These are phyloP conservation scores for Vitis hybrid DNA, from an alignment of 177 flowering plant genomes.

Conservation along the genomic window DNA sequence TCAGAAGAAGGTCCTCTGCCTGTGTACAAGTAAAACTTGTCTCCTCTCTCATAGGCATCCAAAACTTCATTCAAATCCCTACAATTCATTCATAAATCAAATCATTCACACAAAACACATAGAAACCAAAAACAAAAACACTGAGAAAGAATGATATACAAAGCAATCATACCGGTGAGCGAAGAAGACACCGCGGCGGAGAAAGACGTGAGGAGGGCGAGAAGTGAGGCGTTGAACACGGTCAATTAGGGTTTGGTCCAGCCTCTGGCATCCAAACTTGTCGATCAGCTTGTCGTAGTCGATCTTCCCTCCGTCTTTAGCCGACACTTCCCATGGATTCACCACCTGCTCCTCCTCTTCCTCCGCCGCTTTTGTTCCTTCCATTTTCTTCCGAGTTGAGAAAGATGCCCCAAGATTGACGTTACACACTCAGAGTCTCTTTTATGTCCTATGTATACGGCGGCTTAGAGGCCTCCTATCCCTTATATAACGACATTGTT, in stretches of 20 bases:
- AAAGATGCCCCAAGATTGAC: too few species aligned
- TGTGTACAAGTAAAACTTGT: conserved; percentile 84
- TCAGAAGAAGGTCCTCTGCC: conserved; percentile 96
- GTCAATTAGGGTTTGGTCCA: conserved; percentile 55
- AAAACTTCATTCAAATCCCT: conserved; percentile 79
- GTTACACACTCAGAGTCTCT: too few species aligned
- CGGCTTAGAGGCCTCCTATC: too few species aligned
- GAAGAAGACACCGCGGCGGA: conserved; percentile 94
- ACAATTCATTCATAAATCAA: background rate
- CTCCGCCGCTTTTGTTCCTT: background rate
- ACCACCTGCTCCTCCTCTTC: conserved; percentile 66
- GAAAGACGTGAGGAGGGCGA: conserved; percentile 87
- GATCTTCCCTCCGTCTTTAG: conserved; percentile 77
- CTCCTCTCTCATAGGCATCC: conserved; percentile 82
- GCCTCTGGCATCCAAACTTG: conserved; percentile 83
- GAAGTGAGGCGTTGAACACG: conserved; percentile 79
- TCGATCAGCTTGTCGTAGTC: conserved; percentile 96
- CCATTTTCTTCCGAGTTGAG: too few species aligned
- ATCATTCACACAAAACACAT: background rate
- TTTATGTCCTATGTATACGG: too few species aligned
- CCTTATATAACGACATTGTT: too few species aligned
- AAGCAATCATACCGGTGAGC: conserved; percentile 63
- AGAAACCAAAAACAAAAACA: background rate
- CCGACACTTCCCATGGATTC: conserved; percentile 86
- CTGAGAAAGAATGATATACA: background rate